Base-by-base conservation (phyloP, 768 basidiomycete species). In the Phaffia australis region DNA sequence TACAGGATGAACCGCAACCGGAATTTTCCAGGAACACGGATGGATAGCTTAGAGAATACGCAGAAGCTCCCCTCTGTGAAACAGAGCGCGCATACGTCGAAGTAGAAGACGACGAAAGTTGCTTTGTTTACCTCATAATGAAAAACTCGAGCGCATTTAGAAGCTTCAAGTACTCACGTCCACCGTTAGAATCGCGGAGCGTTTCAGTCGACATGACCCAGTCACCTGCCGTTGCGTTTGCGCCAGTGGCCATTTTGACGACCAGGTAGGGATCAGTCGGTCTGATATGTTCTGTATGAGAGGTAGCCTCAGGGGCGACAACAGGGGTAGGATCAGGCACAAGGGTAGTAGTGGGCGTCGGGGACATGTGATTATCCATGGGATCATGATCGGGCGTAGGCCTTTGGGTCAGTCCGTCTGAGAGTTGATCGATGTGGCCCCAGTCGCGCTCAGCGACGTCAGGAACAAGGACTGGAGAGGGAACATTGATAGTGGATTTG, bases 31-130 rank as follows among this genome's bases (percentile, higher is more conserved):
- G 76, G 76, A 21, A 76, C 66, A 58, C 76, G 64, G 25, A 76
- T 72, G 48, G 70, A 71, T 27, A 77, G 68, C 64, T 75, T 76
- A 18, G 74, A 74, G 68, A 77, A 77, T n/a, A 77, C 71, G 69
- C 74, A 75, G 48, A 76, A 67, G 18, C 72, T 72, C 8, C 71
- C 73, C 27, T 66, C 64, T 32, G 30, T 18, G 27, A 29, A 23
- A 25, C 46, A n/a, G 16, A 18, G 7, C 30, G 57, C 57, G 16
- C 18, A 23, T 47, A 35, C 9, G 1, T n/a, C 7, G 23, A n/a
- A n/a, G 35, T 5, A 42, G 49, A 29, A 55, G 35, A 18, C n/a
- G 27, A 30, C 35, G 35, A 11, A 42, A 5, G 35, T 4, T 11
- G 35, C 35, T 4, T 42, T 42, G 35, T 42, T 42, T 42, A 11